Percentiles rank a stretch among this genome's conserved stretches.
These are phyloP conservation scores for Arabis hirsuta DNA, from an alignment of 345 rosid species.

Conservation along the genomic window DNA sequence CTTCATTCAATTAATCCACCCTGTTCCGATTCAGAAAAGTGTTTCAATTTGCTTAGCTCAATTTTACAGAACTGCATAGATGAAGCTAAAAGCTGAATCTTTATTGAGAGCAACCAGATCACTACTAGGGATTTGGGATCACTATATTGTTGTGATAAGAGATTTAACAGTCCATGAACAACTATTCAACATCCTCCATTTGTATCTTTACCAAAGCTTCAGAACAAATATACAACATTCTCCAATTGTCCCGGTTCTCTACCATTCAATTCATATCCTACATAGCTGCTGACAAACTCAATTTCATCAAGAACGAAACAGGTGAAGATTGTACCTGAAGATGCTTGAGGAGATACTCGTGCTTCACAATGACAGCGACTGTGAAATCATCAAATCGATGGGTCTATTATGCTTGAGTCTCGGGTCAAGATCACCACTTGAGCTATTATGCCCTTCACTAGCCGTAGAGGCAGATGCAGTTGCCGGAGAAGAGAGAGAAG, in stretches of 20 bases:
- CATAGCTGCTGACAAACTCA: not conserved
- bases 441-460: too few relatives aligned
- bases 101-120: conserved; percentile 25
- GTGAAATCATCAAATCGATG: conserved; percentile 51
- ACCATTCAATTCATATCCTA: not conserved
- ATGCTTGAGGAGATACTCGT: conserved; percentile 65
- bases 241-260: not conserved
- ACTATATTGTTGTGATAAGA: too few relatives aligned
- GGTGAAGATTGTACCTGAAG: conserved; percentile 54
- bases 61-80: conserved; percentile 7
- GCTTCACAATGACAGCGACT: conserved; percentile 73
- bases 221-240: too few relatives aligned
- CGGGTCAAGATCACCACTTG: too few relatives aligned
- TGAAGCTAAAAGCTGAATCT: conserved; percentile 14
- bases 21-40: too few relatives aligned
- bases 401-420: conserved; percentile 61
- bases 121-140: not conserved
- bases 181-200: too few relatives aligned
- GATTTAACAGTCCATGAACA: too few relatives aligned
- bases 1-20: too few relatives aligned
- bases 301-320: not conserved
- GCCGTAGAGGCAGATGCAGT: too few relatives aligned
- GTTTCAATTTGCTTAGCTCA: not conserved
- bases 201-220: too few relatives aligned
- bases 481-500: conserved; percentile 51